Evolutionary conservation across 805 yeast species (phyloP), one percentile per base, ranked within the genome.

Genomic region (Candida ulmi): DNA sequence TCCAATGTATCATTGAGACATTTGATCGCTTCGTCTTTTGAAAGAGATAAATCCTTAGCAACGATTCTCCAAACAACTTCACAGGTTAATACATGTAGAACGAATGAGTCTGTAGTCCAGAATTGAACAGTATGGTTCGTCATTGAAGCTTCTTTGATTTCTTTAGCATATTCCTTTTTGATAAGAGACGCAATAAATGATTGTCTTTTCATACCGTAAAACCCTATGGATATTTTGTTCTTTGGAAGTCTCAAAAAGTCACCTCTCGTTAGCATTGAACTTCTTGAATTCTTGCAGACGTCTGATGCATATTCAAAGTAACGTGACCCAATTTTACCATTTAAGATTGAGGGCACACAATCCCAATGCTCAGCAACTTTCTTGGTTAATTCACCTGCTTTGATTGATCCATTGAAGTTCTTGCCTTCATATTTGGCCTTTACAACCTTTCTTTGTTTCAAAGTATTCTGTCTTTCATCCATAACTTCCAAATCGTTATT

Each of bases 31-130:
- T 61, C 58, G 2, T 62, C 69, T 13, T 69, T 46, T n/a, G 57
- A 50, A 28, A 65, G 41, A 2, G 48, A 40, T 57, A 66, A 48
- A 44, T 79, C 82, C 4, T 70, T 68, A 53, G 68, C 65, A 8
- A 75, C 70, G 17, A 80, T 49, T 24, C 77, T 59, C 7, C 76
- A 59, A 4, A 79, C 66, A 6, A 83, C 55, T 48, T 83, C 90
- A 21, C 83, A 80, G 8, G 85, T 78, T 18, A 83, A 55, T 2
- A 82, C 79, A 49, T 75, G 78, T 15, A 73, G 66, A 3, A 72
- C 59, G 52, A 80, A 83, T 38, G 74, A 72, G 17, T 68, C 66
- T 1, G 65, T 48, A 2, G 83, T 75, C 86, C 88, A 82, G 63
- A 78, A 83, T 33, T 63, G 59, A 8, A 82, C 56, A 1, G 78